phyloP scores from a whole-genome alignment of 2,329 filamentous ascomycete genomes.

The Sporothrix euskadiensis region DNA sequence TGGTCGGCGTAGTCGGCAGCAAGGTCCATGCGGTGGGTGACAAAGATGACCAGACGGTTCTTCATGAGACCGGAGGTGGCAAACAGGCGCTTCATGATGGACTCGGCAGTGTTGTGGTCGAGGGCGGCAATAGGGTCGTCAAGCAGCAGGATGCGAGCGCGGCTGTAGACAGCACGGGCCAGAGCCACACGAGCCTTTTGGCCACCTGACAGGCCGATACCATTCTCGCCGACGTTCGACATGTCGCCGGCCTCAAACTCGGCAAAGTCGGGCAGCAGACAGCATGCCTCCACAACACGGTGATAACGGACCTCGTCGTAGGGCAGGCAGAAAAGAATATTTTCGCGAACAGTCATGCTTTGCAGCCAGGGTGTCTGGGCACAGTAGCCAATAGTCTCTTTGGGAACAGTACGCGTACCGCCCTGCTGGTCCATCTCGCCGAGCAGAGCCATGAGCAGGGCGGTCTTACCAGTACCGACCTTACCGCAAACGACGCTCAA shows the following conservation, averaged over 20 bases:
- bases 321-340: constrained; percentile 61
- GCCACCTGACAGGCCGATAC: constrained; percentile 63
- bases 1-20: constrained; percentile 72
- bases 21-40: constrained; percentile 78
- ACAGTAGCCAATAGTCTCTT: constrained; percentile 56
- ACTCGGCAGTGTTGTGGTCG: constrained; percentile 62
- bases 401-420: constrained; percentile 49
- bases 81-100: constrained; percentile 62
- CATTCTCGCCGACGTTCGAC: constrained; percentile 62
- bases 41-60: constrained; percentile 71
- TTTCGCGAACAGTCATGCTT: constrained; percentile 65
- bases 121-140: constrained; percentile 65
- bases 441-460: constrained; percentile 58
- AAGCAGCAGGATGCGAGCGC: constrained; percentile 57
- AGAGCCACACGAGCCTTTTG: constrained; percentile 64
- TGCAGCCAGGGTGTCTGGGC: constrained; percentile 66
- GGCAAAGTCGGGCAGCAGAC: constrained; percentile 56
- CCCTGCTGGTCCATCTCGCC: constrained; percentile 67
- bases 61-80: constrained; percentile 42
- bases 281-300: constrained; percentile 62
- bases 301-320: constrained; percentile 59
- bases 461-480: constrained; percentile 63
- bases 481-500: constrained; percentile 60
- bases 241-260: constrained; percentile 59
- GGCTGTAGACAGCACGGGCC: constrained; percentile 63